Base-by-base conservation (phyloP, 2,329 filamentous ascomycete genomes). In the Epichloe uncinata region DNA sequence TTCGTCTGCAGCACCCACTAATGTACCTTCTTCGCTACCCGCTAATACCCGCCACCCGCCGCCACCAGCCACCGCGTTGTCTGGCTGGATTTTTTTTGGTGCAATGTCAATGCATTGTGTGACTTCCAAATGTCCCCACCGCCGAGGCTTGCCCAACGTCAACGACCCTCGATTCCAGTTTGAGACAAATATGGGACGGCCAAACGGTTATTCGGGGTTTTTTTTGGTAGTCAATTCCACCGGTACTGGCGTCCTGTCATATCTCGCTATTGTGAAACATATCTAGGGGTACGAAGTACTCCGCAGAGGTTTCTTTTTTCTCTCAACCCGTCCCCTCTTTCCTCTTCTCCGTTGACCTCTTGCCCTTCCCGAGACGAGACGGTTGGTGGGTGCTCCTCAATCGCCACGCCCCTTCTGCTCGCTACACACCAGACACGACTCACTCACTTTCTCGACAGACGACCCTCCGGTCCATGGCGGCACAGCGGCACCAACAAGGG, bases 401-500 rank as follows among this genome's bases (percentile, higher is more conserved):
- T 18, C 20, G 18, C 16, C 9, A 9, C 41, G 16, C 47, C 26
- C 26, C 26, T 30, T 30, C 7, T 12, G 26, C 13, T 33, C 42
- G 8, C 26, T 33, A 11, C 30, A 30, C 30, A 30, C 30, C 30
- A 30, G 30, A 30, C 8, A 9, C 30, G 8, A 30, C 26, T 30
- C 26, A 26, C 42, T n/a, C 15, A 6, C 3, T 5, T 45, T n/a
- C 33, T 45, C 35, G 15, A 36, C 44, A 33, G 35, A n/a, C 8
- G 18, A 11, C 35, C 20, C 18, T 36, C 22, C 16, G 41, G 26
- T 43, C 40, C 40, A 52, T 52, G 50, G 40, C 47, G 20, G 48
- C 48, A 44, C 47, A 44, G 41, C 47, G 45, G 47, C 72, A 74
- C 38, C 81, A 80, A 67, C 80, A 18, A 18, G 2, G 77, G 77